Base-by-base conservation (phyloP, 371 early-diverging fungal species). In the Mucor piriformis region DNA sequence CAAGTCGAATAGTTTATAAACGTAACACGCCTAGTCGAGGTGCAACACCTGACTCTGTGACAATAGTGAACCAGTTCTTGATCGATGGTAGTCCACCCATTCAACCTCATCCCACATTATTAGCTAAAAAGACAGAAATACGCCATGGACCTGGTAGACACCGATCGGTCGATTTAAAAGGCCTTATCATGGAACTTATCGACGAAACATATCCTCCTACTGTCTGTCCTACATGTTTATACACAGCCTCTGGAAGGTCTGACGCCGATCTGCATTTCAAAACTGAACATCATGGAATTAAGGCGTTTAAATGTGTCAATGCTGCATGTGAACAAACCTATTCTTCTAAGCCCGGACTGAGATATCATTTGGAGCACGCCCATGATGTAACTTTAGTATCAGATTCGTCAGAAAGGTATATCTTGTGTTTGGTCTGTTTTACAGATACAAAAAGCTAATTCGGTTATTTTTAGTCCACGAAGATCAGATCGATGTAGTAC, bases 331-430 rank as follows among this genome's bases (percentile, higher is more conserved):
- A 59, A n/a, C 66, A 59, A 12, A 35, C 48, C 10, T 72, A 68
- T 54, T 58, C 62, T 11, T 61, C 68, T 13, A 57, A 58, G 38
- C 43, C 51, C 27, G 72, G 72, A 2, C 25, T 72, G 16, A 47
- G 61, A 38, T 72, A 72, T 61, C 72, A 72, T 43, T 24, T 72
- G 10, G 66, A 68, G 29, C 68, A 65, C 23, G 52, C 40, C 29
- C 72, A 72, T 43, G 42, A 52, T 27, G 61, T 70, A 1, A 60
- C 54, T 5, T 34, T 54, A 18, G 21, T 38, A 18, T 35, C 63
- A 18, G 52, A 42, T 33, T 7, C 37, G 4, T 29, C 34, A 13
- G 11, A 23, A 52, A 46, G 38, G 61, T 61, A 55, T 18, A 51
- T 23, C 21, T 40, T 29, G n/a, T n/a, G n/a, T n/a, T n/a, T n/a